These are phyloP conservation scores for Dipteronia dyeriana DNA, from an alignment of 345 rosid genomes.

Conservation along the genomic window DNA sequence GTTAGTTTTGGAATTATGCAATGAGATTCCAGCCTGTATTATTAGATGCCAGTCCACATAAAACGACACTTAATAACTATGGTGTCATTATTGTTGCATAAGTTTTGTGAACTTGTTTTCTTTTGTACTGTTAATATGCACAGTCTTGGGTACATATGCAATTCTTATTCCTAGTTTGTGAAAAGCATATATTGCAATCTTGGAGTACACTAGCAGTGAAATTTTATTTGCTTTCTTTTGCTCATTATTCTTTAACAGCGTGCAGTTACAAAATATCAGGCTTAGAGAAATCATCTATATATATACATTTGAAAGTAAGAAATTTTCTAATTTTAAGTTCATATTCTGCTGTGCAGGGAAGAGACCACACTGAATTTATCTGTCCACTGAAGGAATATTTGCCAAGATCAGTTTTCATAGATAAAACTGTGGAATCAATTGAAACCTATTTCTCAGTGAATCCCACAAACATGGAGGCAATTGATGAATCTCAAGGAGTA, in stretches of 20 bases:
- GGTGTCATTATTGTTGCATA: not conserved
- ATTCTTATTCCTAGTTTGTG: not conserved
- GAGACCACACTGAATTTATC: conserved; percentile 65
- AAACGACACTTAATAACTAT: not conserved
- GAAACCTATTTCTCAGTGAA: conserved; percentile 50
- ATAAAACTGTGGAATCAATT: conserved; percentile 52
- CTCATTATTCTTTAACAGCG: not conserved
- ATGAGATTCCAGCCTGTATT: not conserved
- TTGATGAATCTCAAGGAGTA: conserved; percentile 7
- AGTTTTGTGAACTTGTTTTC: not conserved
- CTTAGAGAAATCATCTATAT: not conserved
- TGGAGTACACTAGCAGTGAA: not conserved
- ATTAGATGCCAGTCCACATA: not conserved
- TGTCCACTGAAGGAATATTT: conserved; percentile 69
- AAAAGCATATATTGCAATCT: not conserved
- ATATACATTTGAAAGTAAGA: no score
- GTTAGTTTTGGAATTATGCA: not conserved
- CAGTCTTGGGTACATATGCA: not conserved
- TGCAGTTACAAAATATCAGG: not conserved
- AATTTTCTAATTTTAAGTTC: not conserved
- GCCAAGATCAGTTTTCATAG: conserved; percentile 56
- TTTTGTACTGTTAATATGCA: not conserved
- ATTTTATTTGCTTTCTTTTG: not conserved
- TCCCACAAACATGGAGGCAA: conserved; percentile 27
- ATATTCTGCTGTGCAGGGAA: conserved; percentile 44